Percentiles rank a stretch among this genome's conserved stretches.
Evolutionary conservation across 805 yeast genomes (phyloP).

Genomic region (Pichia sporocuriosa): DNA sequence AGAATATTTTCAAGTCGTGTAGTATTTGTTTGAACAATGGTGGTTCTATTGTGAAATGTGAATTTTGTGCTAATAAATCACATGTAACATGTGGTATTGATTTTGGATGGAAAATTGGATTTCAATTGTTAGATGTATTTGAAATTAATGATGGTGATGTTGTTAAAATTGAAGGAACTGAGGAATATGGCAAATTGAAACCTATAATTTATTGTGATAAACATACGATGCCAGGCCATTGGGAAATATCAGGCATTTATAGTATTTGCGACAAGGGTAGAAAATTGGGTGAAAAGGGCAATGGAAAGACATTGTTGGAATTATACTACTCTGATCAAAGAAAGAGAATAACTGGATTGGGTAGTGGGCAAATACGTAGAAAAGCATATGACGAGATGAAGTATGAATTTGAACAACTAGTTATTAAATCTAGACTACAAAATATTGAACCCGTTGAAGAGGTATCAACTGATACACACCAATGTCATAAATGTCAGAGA

Average conservation of each 20-base stretch:
- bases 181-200: slow-evolving; percentile 32
- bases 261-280: slow-evolving; percentile 29
- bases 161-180: slow-evolving; percentile 20
- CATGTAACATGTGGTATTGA: slow-evolving; percentile 60
- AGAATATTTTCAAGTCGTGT: slow-evolving; percentile 34
- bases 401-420: slow-evolving; percentile 3
- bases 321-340: slow-evolving; percentile 34
- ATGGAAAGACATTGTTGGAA: slow-evolving; percentile 34
- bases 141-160: slow-evolving; percentile 10
- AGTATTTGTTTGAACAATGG: slow-evolving; percentile 38
- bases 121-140: slow-evolving; percentile 32
- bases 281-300: slow-evolving; percentile 16
- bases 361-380: slow-evolving; percentile 12
- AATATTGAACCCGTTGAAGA: not conserved
- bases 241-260: slow-evolving; percentile 20
- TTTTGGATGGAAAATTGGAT: slow-evolving; percentile 46
- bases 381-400: slow-evolving; percentile 8
- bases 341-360: slow-evolving; percentile 4
- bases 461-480: not conserved
- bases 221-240: slow-evolving; percentile 23
- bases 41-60: slow-evolving; percentile 47
- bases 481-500: slow-evolving; percentile 3
- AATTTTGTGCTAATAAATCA: slow-evolving; percentile 32
- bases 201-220: slow-evolving; percentile 40
- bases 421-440: not conserved